phyloP scores from a whole-genome alignment of 2,329 filamentous ascomycete genomes.

The Mollisiaceae sp. region DNA sequence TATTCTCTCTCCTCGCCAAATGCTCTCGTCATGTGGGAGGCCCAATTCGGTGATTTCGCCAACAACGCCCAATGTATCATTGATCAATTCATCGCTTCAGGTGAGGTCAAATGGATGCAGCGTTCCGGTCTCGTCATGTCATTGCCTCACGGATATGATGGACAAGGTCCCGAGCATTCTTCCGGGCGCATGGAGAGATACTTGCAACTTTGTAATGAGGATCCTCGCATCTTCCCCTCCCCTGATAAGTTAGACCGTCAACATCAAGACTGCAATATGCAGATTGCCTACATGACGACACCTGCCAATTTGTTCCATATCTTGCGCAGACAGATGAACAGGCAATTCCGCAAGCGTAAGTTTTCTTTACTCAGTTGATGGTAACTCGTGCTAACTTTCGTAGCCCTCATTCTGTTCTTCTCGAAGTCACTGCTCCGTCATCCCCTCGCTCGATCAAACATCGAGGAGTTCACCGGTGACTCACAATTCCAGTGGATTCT shows the following conservation, averaged over 20 bases:
- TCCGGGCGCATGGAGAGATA: conserved; percentile 97
- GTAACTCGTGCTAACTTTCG: conserved; percentile 29
- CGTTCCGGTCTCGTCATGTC: conserved; percentile 96
- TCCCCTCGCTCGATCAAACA: conserved; percentile 84
- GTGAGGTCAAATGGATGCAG: conserved; percentile 98
- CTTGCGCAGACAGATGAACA: conserved; percentile 95
- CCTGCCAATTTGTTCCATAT: conserved; percentile 97
- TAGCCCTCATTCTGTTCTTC: conserved; percentile 96
- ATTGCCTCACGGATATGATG: conserved; percentile 96
- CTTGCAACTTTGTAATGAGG: conserved; percentile 96
- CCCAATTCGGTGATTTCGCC: conserved; percentile 99
- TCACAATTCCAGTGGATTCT: conserved; percentile 98
- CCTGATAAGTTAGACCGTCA: conserved; percentile 91
- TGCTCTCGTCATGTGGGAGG: conserved; percentile 98
- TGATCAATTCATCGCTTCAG: conserved; percentile 97
- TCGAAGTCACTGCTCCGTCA: conserved; percentile 96
- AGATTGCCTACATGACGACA: conserved; percentile 96
- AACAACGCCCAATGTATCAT: conserved; percentile 99
- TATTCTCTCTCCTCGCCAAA: conserved; percentile 98
- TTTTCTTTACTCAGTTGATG: conserved; percentile 32
- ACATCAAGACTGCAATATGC: conserved; percentile 99
- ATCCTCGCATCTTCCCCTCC: conserved; percentile 89
- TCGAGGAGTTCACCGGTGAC: conserved; percentile 90
- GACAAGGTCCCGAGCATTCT: conserved; percentile 97
- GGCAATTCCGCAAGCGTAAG: conserved; percentile 98